Evolutionary conservation across 2,329 filamentous ascomycete genomes (phyloP).

Genomic region (Penicillium sclerotigenum): DNA sequence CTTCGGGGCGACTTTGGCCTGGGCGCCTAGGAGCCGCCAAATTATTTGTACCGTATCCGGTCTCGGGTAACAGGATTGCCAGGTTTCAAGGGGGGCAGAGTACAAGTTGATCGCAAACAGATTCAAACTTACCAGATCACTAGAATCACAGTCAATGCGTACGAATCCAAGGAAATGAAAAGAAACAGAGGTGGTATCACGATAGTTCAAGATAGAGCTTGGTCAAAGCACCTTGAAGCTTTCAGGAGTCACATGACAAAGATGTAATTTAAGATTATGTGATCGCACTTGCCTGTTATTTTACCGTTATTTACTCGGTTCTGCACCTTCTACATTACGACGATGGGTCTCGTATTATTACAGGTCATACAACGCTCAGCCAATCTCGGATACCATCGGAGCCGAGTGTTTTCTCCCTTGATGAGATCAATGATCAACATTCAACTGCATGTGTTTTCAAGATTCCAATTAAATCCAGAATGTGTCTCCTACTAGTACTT

Average conservation of each 20-base stretch:
- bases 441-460: not conserved
- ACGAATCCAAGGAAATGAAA: not conserved
- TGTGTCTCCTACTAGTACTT: not conserved
- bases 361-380: not conserved
- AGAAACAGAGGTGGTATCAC: not conserved
- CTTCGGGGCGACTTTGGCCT: slow-evolving; percentile 2
- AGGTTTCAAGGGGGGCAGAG: not conserved
- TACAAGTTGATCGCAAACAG: not conserved
- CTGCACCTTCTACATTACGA: not conserved
- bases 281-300: not conserved
- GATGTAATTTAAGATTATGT: not conserved
- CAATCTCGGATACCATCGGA: slow-evolving; percentile 21
- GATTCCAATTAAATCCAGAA: not conserved
- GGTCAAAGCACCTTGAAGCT: slow-evolving; percentile 3
- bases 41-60: slow-evolving; percentile 16
- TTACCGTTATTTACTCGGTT: not conserved
- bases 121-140: slow-evolving; percentile 6
- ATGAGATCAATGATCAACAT: not conserved
- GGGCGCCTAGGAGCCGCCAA: slow-evolving; percentile 12
- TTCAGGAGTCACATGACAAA: not conserved
- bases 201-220: slow-evolving; percentile 7
- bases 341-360: not conserved
- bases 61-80: slow-evolving; percentile 13
- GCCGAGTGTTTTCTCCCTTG: not conserved
- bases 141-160: not conserved